Evolutionary conservation across 164 flowering plant species (phyloP).

Genomic region (Brasenia schreberi): DNA sequence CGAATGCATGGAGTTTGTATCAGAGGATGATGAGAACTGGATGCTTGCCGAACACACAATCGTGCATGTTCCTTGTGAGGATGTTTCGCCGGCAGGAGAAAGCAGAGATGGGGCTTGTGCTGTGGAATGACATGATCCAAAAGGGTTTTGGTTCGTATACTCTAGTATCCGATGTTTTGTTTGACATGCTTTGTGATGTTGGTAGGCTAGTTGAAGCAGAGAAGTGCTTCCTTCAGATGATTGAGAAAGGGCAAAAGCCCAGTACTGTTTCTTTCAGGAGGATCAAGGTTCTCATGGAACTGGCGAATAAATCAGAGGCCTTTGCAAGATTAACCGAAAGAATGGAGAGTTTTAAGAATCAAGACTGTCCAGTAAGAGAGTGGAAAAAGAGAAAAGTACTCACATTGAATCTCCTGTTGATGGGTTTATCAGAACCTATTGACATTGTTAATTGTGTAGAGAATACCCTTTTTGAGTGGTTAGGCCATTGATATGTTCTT

Average conservation of each 20-base stretch:
- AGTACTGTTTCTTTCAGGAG: conserved; percentile 67
- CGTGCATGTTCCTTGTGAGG: conserved; percentile 79
- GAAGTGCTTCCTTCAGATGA: conserved; percentile 75
- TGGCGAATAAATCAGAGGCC: conserved; percentile 52
- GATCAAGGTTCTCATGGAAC: conserved; percentile 85
- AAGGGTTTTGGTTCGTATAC: conserved; percentile 79
- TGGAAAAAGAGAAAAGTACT: too few relatives aligned
- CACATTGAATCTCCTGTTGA: too few relatives aligned
- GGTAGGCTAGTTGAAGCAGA: conserved; percentile 84
- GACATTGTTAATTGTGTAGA: too few relatives aligned
- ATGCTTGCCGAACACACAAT: conserved; percentile 79
- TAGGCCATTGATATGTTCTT: too few relatives aligned
- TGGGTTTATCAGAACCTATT: too few relatives aligned
- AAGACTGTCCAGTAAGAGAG: not conserved
- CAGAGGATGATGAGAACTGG: conserved; percentile 52
- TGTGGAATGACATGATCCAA: conserved; percentile 88
- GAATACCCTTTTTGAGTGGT: too few relatives aligned
- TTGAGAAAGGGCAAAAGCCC: conserved; percentile 80
- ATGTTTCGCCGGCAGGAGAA: conserved; percentile 67
- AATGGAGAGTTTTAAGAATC: conserved; percentile 37
- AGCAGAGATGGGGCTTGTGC: conserved; percentile 57
- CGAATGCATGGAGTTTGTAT: conserved; percentile 53
- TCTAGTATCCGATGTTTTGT: conserved; percentile 73
- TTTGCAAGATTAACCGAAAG: conserved; percentile 39
- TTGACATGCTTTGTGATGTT: conserved; percentile 82